phyloP scores from a whole-genome alignment of 192 early-diverging fungal species.

The Backusella macrospora region DNA sequence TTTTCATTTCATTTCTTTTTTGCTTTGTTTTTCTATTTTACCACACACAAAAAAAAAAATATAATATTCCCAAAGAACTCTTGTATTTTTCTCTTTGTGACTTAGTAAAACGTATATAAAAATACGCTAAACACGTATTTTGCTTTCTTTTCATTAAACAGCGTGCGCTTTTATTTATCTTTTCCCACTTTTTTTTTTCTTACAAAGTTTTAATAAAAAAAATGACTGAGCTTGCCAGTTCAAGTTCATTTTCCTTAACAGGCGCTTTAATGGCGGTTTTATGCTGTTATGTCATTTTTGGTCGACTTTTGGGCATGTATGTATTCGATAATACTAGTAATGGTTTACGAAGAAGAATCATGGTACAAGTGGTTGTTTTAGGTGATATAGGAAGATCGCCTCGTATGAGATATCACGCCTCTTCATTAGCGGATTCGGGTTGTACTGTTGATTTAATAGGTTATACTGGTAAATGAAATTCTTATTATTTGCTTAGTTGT shows the following conservation, averaged over 20 bases:
- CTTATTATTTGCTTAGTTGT: not conserved
- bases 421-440: constrained; percentile 69
- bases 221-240: not conserved
- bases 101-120: not conserved
- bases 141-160: not conserved
- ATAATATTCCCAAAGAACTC: constrained; percentile 3
- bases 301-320: constrained; percentile 26
- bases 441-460: constrained; percentile 83
- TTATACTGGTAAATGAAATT: constrained; percentile 62
- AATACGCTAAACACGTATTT: too few relatives aligned
- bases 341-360: constrained; percentile 20
- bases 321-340: not conserved
- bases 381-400: constrained; percentile 88
- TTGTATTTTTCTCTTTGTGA: not conserved
- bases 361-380: constrained; percentile 65
- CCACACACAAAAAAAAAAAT: not conserved
- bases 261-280: constrained; percentile 20
- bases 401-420: constrained; percentile 91
- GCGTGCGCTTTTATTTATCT: not conserved
- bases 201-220: not conserved
- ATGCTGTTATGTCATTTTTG: constrained; percentile 25
- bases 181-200: constrained; percentile 5
- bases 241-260: constrained; percentile 13
- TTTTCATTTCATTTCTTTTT: constrained; percentile 6
- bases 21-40: not conserved